phyloP scores from a whole-genome alignment of 257 asterid species.

The Leonotis leonurus region DNA sequence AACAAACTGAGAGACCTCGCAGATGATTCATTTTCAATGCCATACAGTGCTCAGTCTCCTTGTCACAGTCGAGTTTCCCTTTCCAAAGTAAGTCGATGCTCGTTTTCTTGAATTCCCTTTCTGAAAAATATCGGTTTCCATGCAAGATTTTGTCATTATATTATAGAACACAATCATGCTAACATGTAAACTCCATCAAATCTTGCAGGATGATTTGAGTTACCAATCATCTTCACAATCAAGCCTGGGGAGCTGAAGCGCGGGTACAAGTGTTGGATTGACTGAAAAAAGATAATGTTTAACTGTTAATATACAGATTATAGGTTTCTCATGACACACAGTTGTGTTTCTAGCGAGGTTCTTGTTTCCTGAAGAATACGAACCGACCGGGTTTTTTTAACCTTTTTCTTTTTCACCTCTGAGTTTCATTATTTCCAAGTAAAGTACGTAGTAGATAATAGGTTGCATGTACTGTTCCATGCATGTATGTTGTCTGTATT shows the following conservation, averaged over 20 bases:
- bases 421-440: neutral
- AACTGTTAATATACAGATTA: slow-evolving; percentile 1
- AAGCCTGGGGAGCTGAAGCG: slow-evolving; percentile 45
- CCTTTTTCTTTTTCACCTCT: too few species aligned
- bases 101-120: neutral
- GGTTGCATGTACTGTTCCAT: neutral
- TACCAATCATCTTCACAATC: slow-evolving; percentile 34
- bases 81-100: slow-evolving; percentile 42
- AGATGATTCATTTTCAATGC: slow-evolving; percentile 34
- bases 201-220: slow-evolving; percentile 58
- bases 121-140: too few species aligned
- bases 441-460: neutral
- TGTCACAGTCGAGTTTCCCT: slow-evolving; percentile 53
- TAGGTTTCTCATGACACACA: too few species aligned
- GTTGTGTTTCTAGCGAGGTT: too few species aligned
- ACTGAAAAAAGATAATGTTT: slow-evolving; percentile 3
- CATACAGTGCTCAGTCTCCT: slow-evolving; percentile 27
- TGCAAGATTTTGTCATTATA: too few species aligned
- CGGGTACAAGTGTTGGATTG: neutral
- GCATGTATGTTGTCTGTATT: slow-evolving; percentile 2
- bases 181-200: neutral
- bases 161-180: neutral
- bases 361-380: too few species aligned
- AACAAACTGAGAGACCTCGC: slow-evolving; percentile 54
- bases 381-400: neutral